These are phyloP conservation scores for Geotrichum reessii DNA, from an alignment of 1,139 yeast species.

Conservation along the genomic window DNA sequence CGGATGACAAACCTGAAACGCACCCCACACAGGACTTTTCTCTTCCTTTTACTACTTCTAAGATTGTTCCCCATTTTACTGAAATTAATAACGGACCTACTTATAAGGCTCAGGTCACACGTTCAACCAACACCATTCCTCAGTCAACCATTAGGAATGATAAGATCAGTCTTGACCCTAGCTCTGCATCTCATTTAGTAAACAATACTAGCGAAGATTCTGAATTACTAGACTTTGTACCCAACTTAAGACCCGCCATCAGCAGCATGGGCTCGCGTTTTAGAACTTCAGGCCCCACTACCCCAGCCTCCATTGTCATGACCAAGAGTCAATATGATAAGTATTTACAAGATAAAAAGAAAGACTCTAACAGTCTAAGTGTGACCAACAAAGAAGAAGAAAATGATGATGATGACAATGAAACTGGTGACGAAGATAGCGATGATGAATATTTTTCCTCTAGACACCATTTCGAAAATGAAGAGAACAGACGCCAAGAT, in stretches of 20 bases:
- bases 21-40: neutral
- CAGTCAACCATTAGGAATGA: neutral
- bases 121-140: neutral
- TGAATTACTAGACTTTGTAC: slow-evolving; percentile 9
- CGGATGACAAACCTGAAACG: neutral
- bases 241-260: slow-evolving; percentile 10
- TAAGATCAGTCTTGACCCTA: neutral
- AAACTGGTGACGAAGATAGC: slow-evolving; percentile 1
- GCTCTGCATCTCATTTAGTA: neutral
- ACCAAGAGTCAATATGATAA: slow-evolving; percentile 14
- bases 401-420: slow-evolving; percentile 20
- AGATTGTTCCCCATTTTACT: slow-evolving; percentile 11
- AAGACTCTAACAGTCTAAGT: neutral
- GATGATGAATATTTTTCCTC: neutral
- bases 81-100: slow-evolving; percentile 16
- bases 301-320: slow-evolving; percentile 8
- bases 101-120: slow-evolving; percentile 17
- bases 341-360: neutral
- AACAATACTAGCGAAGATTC: neutral
- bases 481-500: slow-evolving; percentile 25
- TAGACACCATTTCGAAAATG: slow-evolving; percentile 24
- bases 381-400: neutral
- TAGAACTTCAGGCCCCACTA: slow-evolving; percentile 2
- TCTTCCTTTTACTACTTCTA: neutral
- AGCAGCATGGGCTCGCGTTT: slow-evolving; percentile 8